Conservation (phyloP, 2,329 filamentous ascomycete genomes). For the Alternaria solani region DNA sequence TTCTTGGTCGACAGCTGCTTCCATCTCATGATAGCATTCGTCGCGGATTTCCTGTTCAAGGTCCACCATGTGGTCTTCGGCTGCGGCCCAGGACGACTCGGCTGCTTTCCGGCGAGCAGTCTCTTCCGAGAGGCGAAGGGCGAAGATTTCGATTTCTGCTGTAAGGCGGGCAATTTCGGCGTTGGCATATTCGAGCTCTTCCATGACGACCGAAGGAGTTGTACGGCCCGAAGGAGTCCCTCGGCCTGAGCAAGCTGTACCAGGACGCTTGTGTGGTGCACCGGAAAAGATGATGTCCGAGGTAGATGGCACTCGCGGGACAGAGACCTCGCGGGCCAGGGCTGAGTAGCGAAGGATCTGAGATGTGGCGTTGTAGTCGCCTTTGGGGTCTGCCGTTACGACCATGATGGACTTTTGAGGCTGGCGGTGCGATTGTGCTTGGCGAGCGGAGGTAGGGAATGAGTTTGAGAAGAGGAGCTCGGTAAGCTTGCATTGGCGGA, state of each 20-base stretch:
- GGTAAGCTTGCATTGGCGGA: slow-evolving; percentile 66
- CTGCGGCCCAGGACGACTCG: slow-evolving; percentile 75
- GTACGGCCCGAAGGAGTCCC: slow-evolving; percentile 55
- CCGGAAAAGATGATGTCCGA: slow-evolving; percentile 70
- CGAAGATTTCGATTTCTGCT: slow-evolving; percentile 78
- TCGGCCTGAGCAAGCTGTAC: slow-evolving; percentile 26
- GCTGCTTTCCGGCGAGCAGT: slow-evolving; percentile 73
- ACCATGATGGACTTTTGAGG: slow-evolving; percentile 95
- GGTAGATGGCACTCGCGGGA: slow-evolving; percentile 85
- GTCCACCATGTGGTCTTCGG: slow-evolving; percentile 70
- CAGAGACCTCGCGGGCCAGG: slow-evolving; percentile 88
- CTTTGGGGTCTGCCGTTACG: slow-evolving; percentile 89
- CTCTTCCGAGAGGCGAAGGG: slow-evolving; percentile 74
- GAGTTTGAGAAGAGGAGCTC: slow-evolving; percentile 62
- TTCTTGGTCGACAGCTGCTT: slow-evolving; percentile 76
- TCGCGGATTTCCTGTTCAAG: slow-evolving; percentile 87
- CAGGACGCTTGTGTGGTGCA: slow-evolving; percentile 40
- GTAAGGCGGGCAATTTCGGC: slow-evolving; percentile 81
- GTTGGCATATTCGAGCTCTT: slow-evolving; percentile 83
- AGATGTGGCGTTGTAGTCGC: slow-evolving; percentile 95
- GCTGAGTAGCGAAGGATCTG: slow-evolving; percentile 96
- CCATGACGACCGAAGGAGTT: slow-evolving; percentile 56
- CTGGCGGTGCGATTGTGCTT: slow-evolving; percentile 52
- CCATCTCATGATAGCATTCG: slow-evolving; percentile 88
- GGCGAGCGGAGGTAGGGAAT: slow-evolving; percentile 57